Evolutionary conservation across 1,284 basidiomycete genomes (phyloP), one percentile per base, ranked within the genome.

Genomic region (Vanrija sp.): DNA sequence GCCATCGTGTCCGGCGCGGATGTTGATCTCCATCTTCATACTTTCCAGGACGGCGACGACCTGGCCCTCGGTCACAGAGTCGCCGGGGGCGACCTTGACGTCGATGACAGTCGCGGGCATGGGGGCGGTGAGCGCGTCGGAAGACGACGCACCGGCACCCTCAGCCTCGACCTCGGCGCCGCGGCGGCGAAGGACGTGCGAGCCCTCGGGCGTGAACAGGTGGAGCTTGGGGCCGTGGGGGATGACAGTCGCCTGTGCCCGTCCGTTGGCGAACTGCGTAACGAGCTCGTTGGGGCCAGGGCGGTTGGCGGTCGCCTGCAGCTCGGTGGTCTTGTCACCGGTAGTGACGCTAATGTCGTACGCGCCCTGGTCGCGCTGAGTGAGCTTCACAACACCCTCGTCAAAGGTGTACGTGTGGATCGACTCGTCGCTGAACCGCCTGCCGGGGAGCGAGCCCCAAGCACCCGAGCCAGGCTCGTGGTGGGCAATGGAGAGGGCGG

Each of bases 21-120:
- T 73, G 43, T 89, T 88, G 49, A 88, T 94, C 79, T 93, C 91
- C 62, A 90, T 94, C 83, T 96, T 96, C 92, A 95, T 96, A 67
- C 90, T 93, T 79, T 95, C 92, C 64, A 95, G 76, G 19, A 95
- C 85, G 28, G 92, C 85, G 12, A 91, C 80, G 8, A 83, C 84
- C 69, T 93, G 86, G 0, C 89, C 90, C 71, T 83, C 84, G 71
- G 85, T 83, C n/a, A 95, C 88, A 39, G 74, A 77, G 55, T 93
- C 86, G 0, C 91, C 92, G 3, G 83, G 78, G 56, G 80, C 80
- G 23, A 93, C 90, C 45, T 83, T 82, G 47, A 94, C 86, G 60
- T 95, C 91, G 4, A 95, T 91, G 5, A 90, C 86, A 45, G 91
- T 80, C 69, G 87, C 89, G 28, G 89, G 91, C 88, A 92, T 92